Conservation (phyloP, 305 asterid species). For the Andrographis paniculata region DNA sequence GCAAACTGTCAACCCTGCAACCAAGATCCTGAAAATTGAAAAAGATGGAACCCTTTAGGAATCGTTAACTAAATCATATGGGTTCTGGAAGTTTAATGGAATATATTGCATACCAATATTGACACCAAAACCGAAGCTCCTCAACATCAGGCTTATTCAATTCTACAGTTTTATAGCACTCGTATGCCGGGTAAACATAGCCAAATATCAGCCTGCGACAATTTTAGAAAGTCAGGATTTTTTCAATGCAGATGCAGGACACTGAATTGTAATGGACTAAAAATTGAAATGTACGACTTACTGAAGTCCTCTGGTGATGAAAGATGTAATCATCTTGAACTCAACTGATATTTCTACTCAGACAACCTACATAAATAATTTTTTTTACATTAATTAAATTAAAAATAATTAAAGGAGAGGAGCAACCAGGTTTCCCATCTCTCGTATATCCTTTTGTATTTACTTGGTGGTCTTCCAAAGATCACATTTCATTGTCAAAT, state of each 20-base stretch:
- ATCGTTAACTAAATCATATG: conserved; percentile 7
- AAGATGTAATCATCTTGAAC: conserved; percentile 83
- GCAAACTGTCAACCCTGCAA: conserved; percentile 74
- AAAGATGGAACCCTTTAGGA: no score
- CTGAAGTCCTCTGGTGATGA: conserved; percentile 79
- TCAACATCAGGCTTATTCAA: conserved; percentile 81
- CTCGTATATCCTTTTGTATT: no score
- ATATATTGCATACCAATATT: conserved; percentile 55
- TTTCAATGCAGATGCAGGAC: conserved; percentile 8
- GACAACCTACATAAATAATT: conserved; percentile 23
- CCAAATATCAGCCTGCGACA: conserved; percentile 75
- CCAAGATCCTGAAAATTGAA: conserved; percentile 63
- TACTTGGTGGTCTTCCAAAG: no score
- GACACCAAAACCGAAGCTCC: conserved; percentile 95
- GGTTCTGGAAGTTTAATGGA: neutral
- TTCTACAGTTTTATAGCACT: conserved; percentile 81
- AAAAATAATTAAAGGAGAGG: no score
- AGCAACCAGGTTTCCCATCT: neutral
- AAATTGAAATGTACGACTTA: conserved; percentile 26
- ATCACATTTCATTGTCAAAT: neutral
- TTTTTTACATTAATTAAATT: no score
- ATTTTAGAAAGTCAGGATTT: conserved; percentile 16
- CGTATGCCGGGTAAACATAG: conserved; percentile 90
- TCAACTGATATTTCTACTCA: no score
- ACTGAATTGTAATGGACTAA: conserved; percentile 1